Evolutionary conservation across 306 rosid genomes (phyloP).

Genomic region (Ammopiptanthus mongolicus): DNA sequence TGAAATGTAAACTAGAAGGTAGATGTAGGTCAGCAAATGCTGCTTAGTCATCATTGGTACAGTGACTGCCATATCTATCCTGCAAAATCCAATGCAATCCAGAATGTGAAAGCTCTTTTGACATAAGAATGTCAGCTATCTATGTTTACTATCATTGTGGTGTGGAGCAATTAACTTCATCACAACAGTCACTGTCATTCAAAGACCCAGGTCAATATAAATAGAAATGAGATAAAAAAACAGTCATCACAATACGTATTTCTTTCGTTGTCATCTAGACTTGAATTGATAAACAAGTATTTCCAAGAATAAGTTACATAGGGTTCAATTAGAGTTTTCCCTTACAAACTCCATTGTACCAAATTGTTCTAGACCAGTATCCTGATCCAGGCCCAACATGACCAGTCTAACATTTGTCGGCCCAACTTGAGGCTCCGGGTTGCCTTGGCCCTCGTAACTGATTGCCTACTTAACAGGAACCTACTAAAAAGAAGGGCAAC

Average conservation of each 20-base stretch:
- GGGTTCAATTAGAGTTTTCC: background rate
- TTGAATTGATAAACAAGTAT: background rate
- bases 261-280: background rate
- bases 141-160: background rate
- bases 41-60: conserved; percentile 27
- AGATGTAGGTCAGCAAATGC: conserved; percentile 40
- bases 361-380: background rate
- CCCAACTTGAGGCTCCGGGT: background rate
- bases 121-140: background rate
- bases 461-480: background rate
- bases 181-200: background rate
- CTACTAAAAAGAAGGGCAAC: background rate
- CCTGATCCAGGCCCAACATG: background rate
- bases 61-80: conserved; percentile 15
- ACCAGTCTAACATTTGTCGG: background rate
- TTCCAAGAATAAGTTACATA: background rate
- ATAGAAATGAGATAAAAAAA: background rate
- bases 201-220: background rate
- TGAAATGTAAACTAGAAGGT: conserved; percentile 44
- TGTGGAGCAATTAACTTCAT: background rate
- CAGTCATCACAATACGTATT: no score
- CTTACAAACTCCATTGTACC: background rate
- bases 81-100: conserved; percentile 24
- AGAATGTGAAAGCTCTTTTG: background rate
- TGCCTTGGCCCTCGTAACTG: background rate